Percentiles rank a stretch among this genome's conserved stretches.
Evolutionary conservation across 1,284 basidiomycete genomes (phyloP).

Genomic region (Trichosporon coremiiforme): DNA sequence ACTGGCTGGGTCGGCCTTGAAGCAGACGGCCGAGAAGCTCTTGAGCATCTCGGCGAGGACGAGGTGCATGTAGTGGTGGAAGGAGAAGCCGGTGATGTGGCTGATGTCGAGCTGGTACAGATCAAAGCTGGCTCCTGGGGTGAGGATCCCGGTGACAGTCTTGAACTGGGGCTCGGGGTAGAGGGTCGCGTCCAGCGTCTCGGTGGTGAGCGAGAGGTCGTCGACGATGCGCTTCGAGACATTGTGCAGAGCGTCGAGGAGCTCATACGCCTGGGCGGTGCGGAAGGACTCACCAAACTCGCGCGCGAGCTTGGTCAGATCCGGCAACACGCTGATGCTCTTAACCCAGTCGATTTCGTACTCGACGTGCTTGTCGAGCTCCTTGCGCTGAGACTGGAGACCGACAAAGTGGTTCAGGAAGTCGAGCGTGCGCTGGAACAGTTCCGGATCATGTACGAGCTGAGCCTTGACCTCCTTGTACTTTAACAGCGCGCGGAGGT

Average conservation of each 20-base stretch:
- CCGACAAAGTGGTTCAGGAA: slow-evolving; percentile 87
- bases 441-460: slow-evolving; percentile 67
- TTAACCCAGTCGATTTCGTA: slow-evolving; percentile 95
- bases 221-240: slow-evolving; percentile 74
- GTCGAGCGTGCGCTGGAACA: slow-evolving; percentile 63
- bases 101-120: slow-evolving; percentile 75
- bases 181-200: slow-evolving; percentile 65
- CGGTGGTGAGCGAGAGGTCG: slow-evolving; percentile 55
- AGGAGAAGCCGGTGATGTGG: slow-evolving; percentile 57
- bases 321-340: slow-evolving; percentile 88
- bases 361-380: slow-evolving; percentile 78
- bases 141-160: slow-evolving; percentile 45
- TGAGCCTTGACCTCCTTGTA: slow-evolving; percentile 70
- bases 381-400: slow-evolving; percentile 84
- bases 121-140: slow-evolving; percentile 28
- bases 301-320: slow-evolving; percentile 81
- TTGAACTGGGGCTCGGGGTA: slow-evolving; percentile 67
- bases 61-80: slow-evolving; percentile 94
- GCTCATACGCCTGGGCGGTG: slow-evolving; percentile 62
- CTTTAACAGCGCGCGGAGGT: slow-evolving; percentile 69
- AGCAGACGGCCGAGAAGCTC: slow-evolving; percentile 33
- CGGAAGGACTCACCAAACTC: slow-evolving; percentile 75
- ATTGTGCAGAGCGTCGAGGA: slow-evolving; percentile 69
- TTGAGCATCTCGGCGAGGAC: slow-evolving; percentile 87
- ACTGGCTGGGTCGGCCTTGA: slow-evolving; percentile 18